Conservation (phyloP, 441 rosid genomes). For the Breynia disticha region DNA sequence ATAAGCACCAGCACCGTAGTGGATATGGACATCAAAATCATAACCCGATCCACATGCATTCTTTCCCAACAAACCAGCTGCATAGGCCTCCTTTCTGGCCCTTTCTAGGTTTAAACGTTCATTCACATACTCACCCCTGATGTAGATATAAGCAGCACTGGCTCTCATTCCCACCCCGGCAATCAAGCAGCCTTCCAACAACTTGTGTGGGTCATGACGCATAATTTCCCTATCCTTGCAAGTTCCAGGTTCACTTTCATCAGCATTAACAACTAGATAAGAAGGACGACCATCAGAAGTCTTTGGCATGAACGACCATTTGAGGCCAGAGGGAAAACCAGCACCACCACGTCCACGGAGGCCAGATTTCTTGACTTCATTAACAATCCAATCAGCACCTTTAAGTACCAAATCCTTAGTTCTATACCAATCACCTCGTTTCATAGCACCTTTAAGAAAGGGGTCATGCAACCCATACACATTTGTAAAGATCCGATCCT, state of each 20-base stretch:
- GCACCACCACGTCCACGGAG: slow-evolving; percentile 99
- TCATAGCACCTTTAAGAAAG: slow-evolving; percentile 92
- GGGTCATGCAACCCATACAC: slow-evolving; percentile 87
- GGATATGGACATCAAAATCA: slow-evolving; percentile 95
- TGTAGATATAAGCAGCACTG: slow-evolving; percentile 89
- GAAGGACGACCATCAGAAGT: slow-evolving; percentile 98
- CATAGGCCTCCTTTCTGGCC: slow-evolving; percentile 92
- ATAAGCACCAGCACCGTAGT: slow-evolving; percentile 98
- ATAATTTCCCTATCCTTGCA: slow-evolving; percentile 98
- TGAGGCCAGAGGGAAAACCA: slow-evolving; percentile 95
- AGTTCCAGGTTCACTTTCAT: slow-evolving; percentile 99
- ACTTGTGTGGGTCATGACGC: slow-evolving; percentile 97
- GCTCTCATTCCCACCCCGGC: slow-evolving; percentile 99
- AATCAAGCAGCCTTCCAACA: slow-evolving; percentile 95
- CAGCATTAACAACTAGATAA: slow-evolving; percentile 94
- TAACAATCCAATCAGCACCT: slow-evolving; percentile 97
- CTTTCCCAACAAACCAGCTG: slow-evolving; percentile 83
- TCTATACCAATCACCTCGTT: slow-evolving; percentile 92
- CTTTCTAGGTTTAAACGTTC: slow-evolving; percentile 72
- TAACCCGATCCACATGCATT: slow-evolving; percentile 99
- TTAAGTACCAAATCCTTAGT: slow-evolving; percentile 95
- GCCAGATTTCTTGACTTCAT: slow-evolving; percentile 90
- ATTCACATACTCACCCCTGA: slow-evolving; percentile 96
- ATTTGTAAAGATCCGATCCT: slow-evolving; percentile 90
- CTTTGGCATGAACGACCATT: slow-evolving; percentile 99